phyloP scores from a whole-genome alignment of 768 basidiomycete genomes.

The Candolleomyces efflorescens region DNA sequence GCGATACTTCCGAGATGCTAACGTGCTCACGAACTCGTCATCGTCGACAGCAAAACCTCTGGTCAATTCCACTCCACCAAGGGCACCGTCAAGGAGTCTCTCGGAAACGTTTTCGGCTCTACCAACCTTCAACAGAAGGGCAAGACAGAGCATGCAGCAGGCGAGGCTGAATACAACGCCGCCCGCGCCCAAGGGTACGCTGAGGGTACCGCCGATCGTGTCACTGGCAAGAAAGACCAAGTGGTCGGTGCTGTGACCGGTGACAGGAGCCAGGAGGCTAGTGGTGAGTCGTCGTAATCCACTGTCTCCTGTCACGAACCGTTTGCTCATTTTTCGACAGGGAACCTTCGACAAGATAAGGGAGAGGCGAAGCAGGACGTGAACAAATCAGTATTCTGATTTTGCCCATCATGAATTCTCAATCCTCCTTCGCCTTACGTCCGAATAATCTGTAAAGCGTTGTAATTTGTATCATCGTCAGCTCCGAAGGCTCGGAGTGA shows the following conservation, averaged over 20 bases:
- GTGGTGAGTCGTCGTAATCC: constrained; percentile 26
- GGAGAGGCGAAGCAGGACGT: constrained; percentile 27
- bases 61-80: constrained; percentile 13
- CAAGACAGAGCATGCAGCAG: constrained; percentile 43
- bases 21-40: neutral
- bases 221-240: constrained; percentile 39
- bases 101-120: constrained; percentile 41
- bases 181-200: constrained; percentile 43
- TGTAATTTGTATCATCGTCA: too few species aligned
- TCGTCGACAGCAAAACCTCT: constrained; percentile 10
- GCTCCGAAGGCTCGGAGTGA: too few species aligned
- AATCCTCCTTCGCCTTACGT: too few species aligned
- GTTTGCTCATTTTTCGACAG: constrained; percentile 22
- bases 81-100: constrained; percentile 27
- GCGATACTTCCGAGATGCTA: too few species aligned
- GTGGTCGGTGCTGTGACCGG: constrained; percentile 45
- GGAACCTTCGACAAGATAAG: constrained; percentile 49
- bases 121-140: constrained; percentile 39
- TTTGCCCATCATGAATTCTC: neutral
- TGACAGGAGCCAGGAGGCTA: constrained; percentile 37
- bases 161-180: constrained; percentile 42
- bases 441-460: too few species aligned
- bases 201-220: constrained; percentile 40
- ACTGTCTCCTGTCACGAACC: too few species aligned
- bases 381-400: constrained; percentile 5